Evolutionary conservation across 805 yeast species (phyloP), one percentile per base, ranked within the genome.

Genomic region (Pichia ethanolica): DNA sequence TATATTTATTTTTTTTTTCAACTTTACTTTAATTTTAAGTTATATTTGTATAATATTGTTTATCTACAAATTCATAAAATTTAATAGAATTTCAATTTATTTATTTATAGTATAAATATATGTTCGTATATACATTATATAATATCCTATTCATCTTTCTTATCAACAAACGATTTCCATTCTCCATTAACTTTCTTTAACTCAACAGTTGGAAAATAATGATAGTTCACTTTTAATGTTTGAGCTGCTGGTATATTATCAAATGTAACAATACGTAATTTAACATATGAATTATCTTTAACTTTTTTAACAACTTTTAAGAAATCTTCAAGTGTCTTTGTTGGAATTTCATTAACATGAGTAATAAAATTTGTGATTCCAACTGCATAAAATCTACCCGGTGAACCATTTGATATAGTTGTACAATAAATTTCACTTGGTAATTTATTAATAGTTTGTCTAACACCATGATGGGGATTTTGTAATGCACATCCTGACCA

Each of bases 381-480:
- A 50, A 90, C 76, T 12, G 86, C 86, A 63, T 86, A 89, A 61
- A 86, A 90, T 49, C 81, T 75, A 14, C 93, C 93, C 7, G 97
- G 97, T 0, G 96, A 87, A 7, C 96, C 96, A 36, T 79, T 75
- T 40, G 82, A 75, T 61, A 86, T 78, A 27, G 81, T 73, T 2
- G 89, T 83, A 47, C 89, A 82, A 61, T 89, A 90, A n/a, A 90
- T 93, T 47, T 79, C 81, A 14, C 91, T 83, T 11, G 95, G 96
- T 46, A 88, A 70, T 49, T 77, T 73, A 47, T 79, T 78, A 77
- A 86, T 82, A 37, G 86, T 81, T 68, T 89, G 96, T 54, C 90
- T 79, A 14, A 89, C 96, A 8, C 93, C 91, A 61, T 86, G 95
- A 65, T 89, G 97, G n/a, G 97, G 96, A 37, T 80, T 76, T 62